Conservation (phyloP, 129 eudicot genomes). For the Dittrichia graveolens region DNA sequence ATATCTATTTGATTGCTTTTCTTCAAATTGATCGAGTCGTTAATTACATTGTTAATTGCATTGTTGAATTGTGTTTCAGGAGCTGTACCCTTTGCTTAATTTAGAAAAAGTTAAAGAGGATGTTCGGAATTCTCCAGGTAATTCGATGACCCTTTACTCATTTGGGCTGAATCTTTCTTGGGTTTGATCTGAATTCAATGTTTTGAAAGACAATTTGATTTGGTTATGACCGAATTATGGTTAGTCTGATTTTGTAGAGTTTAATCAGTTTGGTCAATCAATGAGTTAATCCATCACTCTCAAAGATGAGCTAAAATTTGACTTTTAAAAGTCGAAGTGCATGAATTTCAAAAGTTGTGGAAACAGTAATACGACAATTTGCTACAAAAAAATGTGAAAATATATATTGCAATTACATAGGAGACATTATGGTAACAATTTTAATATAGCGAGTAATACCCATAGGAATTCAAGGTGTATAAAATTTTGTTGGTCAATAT, state of each 20-base stretch:
- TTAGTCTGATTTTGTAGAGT: no score
- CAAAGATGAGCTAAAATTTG: not conserved
- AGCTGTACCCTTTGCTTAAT: constrained; percentile 38
- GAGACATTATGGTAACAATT: no score
- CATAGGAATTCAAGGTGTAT: no score
- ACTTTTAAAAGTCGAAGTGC: not conserved
- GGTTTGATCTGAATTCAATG: not conserved
- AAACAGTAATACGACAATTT: not conserved
- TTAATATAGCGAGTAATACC: no score
- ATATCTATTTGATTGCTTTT: not conserved
- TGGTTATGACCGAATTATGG: not conserved
- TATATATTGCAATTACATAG: not conserved
- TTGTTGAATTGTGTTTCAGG: constrained; percentile 35
- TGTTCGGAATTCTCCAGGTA: constrained; percentile 45
- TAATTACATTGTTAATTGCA: not conserved
- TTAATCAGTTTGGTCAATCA: not conserved
- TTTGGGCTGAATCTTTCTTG: not conserved
- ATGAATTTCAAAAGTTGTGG: not conserved
- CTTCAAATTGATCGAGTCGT: not conserved
- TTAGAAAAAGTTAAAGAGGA: constrained; percentile 22
- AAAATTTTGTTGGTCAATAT: no score
- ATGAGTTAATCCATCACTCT: not conserved
- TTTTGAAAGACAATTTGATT: not conserved
- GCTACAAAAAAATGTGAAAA: not conserved
- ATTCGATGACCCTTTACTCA: constrained; percentile 16